Evolutionary conservation across 2,329 filamentous ascomycete genomes (phyloP).

Genomic region (Magnaporthales sp.): DNA sequence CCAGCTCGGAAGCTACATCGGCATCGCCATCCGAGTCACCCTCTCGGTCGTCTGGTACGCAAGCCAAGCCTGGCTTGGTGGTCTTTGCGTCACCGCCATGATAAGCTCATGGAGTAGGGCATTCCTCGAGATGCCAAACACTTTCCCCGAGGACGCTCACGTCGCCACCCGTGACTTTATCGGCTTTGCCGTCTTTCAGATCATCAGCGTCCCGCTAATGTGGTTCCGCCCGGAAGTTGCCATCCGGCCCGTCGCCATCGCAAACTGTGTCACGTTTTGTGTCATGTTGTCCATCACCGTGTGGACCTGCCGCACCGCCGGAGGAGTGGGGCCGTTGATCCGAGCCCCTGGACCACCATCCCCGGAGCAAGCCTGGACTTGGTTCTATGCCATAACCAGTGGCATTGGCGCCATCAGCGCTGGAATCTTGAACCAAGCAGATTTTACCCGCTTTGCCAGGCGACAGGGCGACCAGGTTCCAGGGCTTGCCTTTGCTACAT

Average conservation of each 20-base stretch:
- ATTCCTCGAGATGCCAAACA: conserved; percentile 16
- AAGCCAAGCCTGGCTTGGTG: conserved; percentile 23
- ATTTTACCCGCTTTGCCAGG: conserved; percentile 33
- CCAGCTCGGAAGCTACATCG: conserved; percentile 28
- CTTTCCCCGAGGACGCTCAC: conserved; percentile 14
- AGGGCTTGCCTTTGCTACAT: conserved; percentile 27
- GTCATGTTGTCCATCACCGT: conserved; percentile 24
- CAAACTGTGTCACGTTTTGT: conserved; percentile 21
- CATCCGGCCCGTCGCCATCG: conserved; percentile 18
- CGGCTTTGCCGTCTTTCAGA: conserved; percentile 20
- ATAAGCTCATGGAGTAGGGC: conserved; percentile 12
- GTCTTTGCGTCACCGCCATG: conserved; percentile 17
- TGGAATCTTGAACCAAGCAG: conserved; percentile 34
- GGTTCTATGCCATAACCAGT: conserved; percentile 28
- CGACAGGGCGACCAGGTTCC: conserved; percentile 29
- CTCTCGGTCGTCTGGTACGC: conserved; percentile 30
- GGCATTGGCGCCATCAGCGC: conserved; percentile 34
- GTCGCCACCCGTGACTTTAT: conserved; percentile 19
- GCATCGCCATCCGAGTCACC: conserved; percentile 27
- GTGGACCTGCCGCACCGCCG: conserved; percentile 23
- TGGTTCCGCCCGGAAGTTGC: conserved; percentile 32
- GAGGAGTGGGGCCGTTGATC: conserved; percentile 20
- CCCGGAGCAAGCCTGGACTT: conserved; percentile 24
- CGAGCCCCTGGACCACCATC: conserved; percentile 10
- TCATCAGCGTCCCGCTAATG: conserved; percentile 26